Conservation (phyloP, 2,329 filamentous ascomycete genomes). For the Hymenoscyphus infarciens region DNA sequence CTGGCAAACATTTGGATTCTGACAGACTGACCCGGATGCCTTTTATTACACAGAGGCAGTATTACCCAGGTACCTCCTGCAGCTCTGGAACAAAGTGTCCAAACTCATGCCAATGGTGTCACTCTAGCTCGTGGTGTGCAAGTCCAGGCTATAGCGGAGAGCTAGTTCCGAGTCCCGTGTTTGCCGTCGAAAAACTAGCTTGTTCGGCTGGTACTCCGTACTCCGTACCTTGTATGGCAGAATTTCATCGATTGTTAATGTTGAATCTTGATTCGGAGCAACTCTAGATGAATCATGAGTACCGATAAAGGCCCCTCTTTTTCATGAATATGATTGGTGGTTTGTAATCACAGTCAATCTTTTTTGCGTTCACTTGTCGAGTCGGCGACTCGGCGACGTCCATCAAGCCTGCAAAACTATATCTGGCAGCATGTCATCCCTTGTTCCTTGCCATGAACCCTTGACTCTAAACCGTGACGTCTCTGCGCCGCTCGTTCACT, state of each 20-base stretch:
- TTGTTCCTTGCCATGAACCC: neutral
- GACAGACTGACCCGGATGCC: neutral
- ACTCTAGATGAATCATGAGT: neutral
- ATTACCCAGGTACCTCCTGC: neutral
- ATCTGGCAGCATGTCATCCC: neutral
- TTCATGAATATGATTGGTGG: neutral
- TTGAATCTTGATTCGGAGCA: neutral
- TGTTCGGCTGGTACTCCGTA: neutral
- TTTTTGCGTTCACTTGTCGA: neutral
- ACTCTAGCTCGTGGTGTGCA: conserved; percentile 1
- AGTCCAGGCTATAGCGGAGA: neutral
- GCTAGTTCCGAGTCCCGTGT: neutral
- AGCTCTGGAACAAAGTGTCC: neutral
- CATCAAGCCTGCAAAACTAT: neutral
- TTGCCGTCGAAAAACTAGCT: neutral
- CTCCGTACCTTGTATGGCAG: neutral
- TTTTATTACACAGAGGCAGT: neutral
- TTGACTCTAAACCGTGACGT: neutral
- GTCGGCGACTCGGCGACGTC: neutral
- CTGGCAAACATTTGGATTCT: neutral
- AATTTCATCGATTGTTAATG: neutral
- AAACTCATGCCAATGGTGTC: neutral
- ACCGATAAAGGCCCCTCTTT: neutral
- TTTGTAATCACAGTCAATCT: neutral
- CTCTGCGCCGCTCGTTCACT: neutral